These are phyloP conservation scores for Thraustochytrium sp. DNA, from an alignment of 352 stramenopile genomes.

Conservation along the genomic window DNA sequence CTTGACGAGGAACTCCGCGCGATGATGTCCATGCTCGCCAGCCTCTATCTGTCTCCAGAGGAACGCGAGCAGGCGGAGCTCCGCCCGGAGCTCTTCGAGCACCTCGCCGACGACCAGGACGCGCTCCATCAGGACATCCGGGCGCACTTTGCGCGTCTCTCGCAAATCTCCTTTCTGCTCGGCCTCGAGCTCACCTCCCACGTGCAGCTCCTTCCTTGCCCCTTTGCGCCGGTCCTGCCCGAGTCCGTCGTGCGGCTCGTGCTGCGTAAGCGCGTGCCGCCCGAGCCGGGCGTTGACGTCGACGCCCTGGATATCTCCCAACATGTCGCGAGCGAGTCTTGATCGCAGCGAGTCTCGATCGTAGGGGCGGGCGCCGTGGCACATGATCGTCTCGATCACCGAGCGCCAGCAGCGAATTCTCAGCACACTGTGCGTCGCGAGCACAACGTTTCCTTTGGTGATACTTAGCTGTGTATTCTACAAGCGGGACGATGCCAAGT, in stretches of 20 bases:
- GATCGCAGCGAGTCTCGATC: too few relatives aligned
- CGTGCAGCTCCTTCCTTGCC: not conserved
- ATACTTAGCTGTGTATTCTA: too few relatives aligned
- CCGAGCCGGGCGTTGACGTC: slow-evolving; percentile 15
- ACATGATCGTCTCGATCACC: too few relatives aligned
- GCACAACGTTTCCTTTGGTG: too few relatives aligned
- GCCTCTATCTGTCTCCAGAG: not conserved
- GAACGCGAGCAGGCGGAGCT: slow-evolving; percentile 1
- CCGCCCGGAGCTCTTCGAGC: not conserved
- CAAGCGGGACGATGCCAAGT: too few relatives aligned
- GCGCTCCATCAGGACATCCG: not conserved
- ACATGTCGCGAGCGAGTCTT: not conserved
- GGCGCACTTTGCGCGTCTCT: slow-evolving; percentile 5
- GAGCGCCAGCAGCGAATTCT: too few relatives aligned
- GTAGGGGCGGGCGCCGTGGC: too few relatives aligned
- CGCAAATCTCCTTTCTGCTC: slow-evolving; percentile 30
- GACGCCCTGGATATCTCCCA: not conserved
- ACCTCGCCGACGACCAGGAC: not conserved
- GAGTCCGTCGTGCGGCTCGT: not conserved
- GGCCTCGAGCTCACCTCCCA: slow-evolving; percentile 13
- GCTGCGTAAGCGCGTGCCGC: not conserved
- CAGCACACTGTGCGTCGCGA: too few relatives aligned
- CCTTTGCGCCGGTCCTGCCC: not conserved
- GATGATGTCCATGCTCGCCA: not conserved
- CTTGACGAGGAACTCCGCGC: slow-evolving; percentile 9